Conservation (phyloP, 2,329 filamentous ascomycete genomes). For the Colletotrichum melonis region DNA sequence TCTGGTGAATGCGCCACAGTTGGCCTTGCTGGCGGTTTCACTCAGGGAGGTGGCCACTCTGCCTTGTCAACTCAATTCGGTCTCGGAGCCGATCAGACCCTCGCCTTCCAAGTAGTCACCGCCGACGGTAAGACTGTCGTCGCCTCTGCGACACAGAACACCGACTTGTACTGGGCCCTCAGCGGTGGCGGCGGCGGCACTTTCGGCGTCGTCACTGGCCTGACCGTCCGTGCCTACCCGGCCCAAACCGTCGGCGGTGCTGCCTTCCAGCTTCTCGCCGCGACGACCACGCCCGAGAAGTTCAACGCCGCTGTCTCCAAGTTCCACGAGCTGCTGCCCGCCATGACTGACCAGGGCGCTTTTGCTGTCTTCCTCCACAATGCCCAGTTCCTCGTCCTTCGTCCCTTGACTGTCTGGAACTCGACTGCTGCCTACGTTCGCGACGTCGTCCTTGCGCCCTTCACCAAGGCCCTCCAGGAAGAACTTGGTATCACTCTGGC, state of each 20-base stretch:
- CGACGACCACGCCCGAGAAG: slow-evolving; percentile 43
- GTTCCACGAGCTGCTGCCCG: slow-evolving; percentile 55
- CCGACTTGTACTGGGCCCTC: slow-evolving; percentile 67
- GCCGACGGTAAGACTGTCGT: slow-evolving; percentile 53
- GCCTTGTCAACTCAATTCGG: slow-evolving; percentile 55
- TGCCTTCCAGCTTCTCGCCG: slow-evolving; percentile 52
- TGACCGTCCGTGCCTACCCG: slow-evolving; percentile 61
- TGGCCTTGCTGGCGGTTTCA: slow-evolving; percentile 57
- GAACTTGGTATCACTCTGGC: slow-evolving; percentile 41
- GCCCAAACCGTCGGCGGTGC: slow-evolving; percentile 56
- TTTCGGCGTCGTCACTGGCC: slow-evolving; percentile 62
- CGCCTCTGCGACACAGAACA: slow-evolving; percentile 54
- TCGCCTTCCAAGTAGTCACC: slow-evolving; percentile 59
- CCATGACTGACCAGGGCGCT: slow-evolving; percentile 61
- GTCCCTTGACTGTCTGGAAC: slow-evolving; percentile 42
- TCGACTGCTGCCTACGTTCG: slow-evolving; percentile 41
- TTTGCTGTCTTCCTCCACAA: slow-evolving; percentile 60
- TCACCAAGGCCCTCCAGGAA: slow-evolving; percentile 40
- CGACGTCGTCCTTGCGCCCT: slow-evolving; percentile 44
- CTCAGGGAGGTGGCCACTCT: slow-evolving; percentile 60
- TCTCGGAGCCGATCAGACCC: slow-evolving; percentile 59
- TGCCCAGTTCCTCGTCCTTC: slow-evolving; percentile 57
- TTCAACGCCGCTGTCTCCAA: slow-evolving; percentile 61
- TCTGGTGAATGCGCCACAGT: slow-evolving; percentile 37
- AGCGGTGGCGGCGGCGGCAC: slow-evolving; percentile 63